Base-by-base conservation (phyloP, 2,329 filamentous ascomycete species). In the Ilyonectria sp. region DNA sequence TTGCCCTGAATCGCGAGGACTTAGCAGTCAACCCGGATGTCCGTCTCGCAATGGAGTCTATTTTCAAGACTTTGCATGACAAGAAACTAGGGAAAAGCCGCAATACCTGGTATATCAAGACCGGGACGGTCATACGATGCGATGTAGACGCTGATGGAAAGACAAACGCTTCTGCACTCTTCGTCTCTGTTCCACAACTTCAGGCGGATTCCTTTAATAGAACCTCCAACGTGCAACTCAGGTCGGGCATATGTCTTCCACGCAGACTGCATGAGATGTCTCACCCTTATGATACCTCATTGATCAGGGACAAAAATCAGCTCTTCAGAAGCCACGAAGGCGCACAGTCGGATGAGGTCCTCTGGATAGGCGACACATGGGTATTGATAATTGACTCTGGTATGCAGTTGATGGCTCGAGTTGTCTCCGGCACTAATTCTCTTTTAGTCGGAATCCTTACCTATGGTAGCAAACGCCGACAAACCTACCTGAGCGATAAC, bases 331-430 rank as follows among this genome's bases (percentile, higher is more conserved):
- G 37, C 13, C 21, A 56, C 15, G 54, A 56, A 56, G 54, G 54
- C 54, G 37, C 37, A 40, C 37, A 46, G 23, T 19, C 23, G 15
- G 54, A 56, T 31, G 35, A 56, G 37, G 23, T 56, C 15, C 37
- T 56, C 15, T 56, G 35, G 54, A 19, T 56, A 44, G 4, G 37
- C 3, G 54, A 56, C 2, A 56, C 23, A 2, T 56, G 54, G 54
- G 54, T 56, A 4, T 56, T 56, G 17, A 56, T 56, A 29, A 19
- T 56, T 46, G 54, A 56, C 23, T 56, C 54, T 46, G 23, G 37
- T 56, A 56, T 26, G 53, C 4, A 6, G 2, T 17, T 19, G n/a
- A 19, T 44, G 5, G 6, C 23, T 11, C 35, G 19, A 43, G 33
- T 29, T n/a, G 6, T 43, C 13, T 17, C 19, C 37, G 9, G 10